These are phyloP conservation scores for Blumeria graminis DNA, from an alignment of 2,329 filamentous ascomycete species.

Conservation along the genomic window DNA sequence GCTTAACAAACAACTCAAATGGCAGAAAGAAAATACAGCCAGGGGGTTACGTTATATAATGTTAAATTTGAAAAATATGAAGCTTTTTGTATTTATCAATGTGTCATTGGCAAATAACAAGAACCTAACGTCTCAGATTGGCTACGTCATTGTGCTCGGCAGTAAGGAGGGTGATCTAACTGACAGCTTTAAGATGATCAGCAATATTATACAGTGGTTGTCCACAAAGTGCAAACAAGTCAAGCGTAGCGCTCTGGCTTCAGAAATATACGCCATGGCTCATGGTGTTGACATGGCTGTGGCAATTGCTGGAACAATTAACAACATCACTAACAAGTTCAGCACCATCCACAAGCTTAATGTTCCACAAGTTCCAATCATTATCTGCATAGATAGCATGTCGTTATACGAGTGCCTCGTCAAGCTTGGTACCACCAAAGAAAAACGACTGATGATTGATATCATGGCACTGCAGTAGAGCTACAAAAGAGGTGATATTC, in stretches of 20 bases:
- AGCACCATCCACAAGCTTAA: neutral
- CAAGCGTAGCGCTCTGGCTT: neutral
- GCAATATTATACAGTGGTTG: neutral
- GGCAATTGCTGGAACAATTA: neutral
- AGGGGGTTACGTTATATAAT: neutral
- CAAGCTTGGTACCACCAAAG: neutral
- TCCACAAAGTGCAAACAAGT: neutral
- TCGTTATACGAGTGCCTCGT: neutral
- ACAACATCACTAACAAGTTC: neutral
- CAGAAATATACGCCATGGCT: neutral
- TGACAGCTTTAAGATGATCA: neutral
- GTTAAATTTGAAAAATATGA: neutral
- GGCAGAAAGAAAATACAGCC: neutral
- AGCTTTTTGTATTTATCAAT: neutral
- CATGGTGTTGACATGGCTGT: neutral
- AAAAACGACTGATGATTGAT: constrained; percentile 1
- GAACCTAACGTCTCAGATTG: neutral
- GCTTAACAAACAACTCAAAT: neutral
- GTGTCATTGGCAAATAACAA: neutral
- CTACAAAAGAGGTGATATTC: neutral
- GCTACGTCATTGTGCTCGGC: neutral
- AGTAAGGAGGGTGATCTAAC: neutral
- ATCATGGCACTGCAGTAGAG: neutral
- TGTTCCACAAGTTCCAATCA: neutral
- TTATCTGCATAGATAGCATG: neutral